phyloP scores from a whole-genome alignment of 2,329 filamentous ascomycete genomes.

The Nakataea oryzae region DNA sequence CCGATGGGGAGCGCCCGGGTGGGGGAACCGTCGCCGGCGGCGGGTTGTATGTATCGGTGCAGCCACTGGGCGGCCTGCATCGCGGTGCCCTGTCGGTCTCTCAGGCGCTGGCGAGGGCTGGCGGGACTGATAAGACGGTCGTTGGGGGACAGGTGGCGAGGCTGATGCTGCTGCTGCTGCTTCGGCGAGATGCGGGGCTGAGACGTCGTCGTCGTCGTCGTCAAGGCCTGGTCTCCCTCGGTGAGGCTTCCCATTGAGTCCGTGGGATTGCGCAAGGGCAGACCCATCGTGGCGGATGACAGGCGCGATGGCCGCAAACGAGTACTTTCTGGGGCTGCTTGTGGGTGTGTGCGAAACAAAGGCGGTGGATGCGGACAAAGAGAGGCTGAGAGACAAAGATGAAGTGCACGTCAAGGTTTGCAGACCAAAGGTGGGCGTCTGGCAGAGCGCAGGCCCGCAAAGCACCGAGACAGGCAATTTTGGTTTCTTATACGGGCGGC shows the following conservation, averaged over 20 bases:
- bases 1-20: neutral
- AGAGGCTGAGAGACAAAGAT: neutral
- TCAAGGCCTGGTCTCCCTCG: neutral
- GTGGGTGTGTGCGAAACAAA: neutral
- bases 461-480: no score
- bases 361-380: no score
- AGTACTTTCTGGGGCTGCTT: no score
- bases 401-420: neutral
- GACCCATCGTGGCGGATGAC: slow-evolving; percentile 5
- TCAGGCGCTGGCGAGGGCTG: neutral
- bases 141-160: neutral
- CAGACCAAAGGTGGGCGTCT: neutral
- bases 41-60: neutral
- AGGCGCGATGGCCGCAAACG: neutral
- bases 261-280: slow-evolving; percentile 5
- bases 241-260: neutral
- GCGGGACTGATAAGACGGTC: neutral
- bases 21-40: neutral
- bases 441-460: neutral
- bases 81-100: neutral
- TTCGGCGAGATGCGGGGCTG: neutral
- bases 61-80: neutral
- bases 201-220: neutral
- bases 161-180: neutral
- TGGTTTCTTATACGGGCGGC: neutral